A percentile compares a stretch with the other conserved stretches of the same genome.
Evolutionary conservation across 2,329 filamentous ascomycete species (phyloP).

Genomic region (Aspergillus sp.): DNA sequence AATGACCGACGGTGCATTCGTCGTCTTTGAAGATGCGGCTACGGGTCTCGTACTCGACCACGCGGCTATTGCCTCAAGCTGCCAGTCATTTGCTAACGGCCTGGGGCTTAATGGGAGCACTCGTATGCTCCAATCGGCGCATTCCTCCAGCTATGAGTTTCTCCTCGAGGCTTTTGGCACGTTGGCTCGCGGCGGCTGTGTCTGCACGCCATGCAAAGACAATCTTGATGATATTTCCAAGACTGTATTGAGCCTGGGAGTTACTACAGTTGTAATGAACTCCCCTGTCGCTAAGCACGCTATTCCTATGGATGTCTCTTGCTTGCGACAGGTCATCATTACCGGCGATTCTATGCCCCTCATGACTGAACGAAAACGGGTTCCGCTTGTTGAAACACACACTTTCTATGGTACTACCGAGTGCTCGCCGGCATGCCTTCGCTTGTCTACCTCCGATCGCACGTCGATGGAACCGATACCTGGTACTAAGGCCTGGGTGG

Average conservation of each 20-base stretch:
- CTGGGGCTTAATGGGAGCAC: constrained; percentile 28
- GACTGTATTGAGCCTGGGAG: constrained; percentile 49
- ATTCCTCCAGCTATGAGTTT: constrained; percentile 52
- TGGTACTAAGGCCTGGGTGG: constrained; percentile 35
- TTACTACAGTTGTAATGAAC: not conserved
- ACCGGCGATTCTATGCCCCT: not conserved
- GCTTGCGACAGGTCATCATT: not conserved
- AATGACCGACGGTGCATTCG: constrained; percentile 33
- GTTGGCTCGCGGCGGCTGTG: constrained; percentile 47
- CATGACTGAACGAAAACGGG: not conserved
- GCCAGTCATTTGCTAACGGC: constrained; percentile 29
- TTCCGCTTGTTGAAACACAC: not conserved
- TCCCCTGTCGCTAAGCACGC: not conserved
- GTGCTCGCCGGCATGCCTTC: not conserved
- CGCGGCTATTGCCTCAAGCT: constrained; percentile 33
- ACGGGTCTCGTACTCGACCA: constrained; percentile 43
- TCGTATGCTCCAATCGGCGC: constrained; percentile 46
- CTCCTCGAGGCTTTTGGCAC: constrained; percentile 47
- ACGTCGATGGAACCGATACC: constrained; percentile 34
- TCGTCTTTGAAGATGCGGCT: constrained; percentile 42
- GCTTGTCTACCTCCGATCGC: not conserved
- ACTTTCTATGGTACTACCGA: not conserved
- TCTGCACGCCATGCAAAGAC: constrained; percentile 51
- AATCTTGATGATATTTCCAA: constrained; percentile 58
- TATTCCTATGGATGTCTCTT: not conserved